Percentiles rank a stretch among this genome's conserved stretches.
These are phyloP conservation scores for Nicotiana benthamiana DNA, from an alignment of 257 asterid species.

Conservation along the genomic window DNA sequence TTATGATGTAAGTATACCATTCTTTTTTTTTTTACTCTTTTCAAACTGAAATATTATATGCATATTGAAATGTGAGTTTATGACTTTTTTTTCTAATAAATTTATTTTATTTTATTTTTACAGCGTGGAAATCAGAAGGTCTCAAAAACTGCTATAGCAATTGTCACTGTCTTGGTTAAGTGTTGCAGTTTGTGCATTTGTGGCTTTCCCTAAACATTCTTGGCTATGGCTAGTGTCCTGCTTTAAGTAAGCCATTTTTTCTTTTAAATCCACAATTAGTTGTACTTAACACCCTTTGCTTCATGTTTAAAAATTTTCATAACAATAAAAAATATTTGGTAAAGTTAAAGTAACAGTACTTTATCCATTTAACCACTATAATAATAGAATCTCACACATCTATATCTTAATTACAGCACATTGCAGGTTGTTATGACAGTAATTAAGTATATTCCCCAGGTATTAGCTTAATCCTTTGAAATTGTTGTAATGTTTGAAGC, in stretches of 20 bases:
- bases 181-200: constrained; percentile 58
- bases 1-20: constrained; percentile 44
- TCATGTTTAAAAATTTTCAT: neutral
- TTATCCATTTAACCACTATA: neutral
- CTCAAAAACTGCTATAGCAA: constrained; percentile 39
- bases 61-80: neutral
- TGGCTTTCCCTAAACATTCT: constrained; percentile 61
- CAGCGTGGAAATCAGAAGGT: constrained; percentile 88
- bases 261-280: neutral
- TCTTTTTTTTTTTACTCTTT: neutral
- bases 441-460: constrained; percentile 97
- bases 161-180: constrained; percentile 52
- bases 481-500: neutral
- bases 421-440: constrained; percentile 83
- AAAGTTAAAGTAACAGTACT: neutral
- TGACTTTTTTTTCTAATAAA: neutral
- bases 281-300: neutral
- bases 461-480: constrained; percentile 5
- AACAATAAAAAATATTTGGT: neutral
- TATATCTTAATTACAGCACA: constrained; percentile 37
- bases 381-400: neutral
- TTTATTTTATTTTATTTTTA: neutral
- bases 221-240: constrained; percentile 89
- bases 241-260: constrained; percentile 63
- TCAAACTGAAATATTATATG: neutral